Conservation (phyloP, 257 asterid species). For the Henckelia pumila region DNA sequence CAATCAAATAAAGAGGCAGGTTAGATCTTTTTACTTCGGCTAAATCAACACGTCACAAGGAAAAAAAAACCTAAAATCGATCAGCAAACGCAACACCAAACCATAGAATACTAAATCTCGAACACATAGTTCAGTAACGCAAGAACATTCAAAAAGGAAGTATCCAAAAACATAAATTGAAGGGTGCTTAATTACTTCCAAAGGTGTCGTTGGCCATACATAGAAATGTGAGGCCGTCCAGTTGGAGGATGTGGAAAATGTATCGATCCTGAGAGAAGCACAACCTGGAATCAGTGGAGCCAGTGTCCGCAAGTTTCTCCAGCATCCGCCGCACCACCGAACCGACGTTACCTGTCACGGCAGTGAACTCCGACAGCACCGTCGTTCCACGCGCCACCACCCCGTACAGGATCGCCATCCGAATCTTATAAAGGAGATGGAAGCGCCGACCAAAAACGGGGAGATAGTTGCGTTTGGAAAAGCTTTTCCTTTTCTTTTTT, state of each 20-base stretch:
- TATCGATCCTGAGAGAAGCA: slow-evolving; percentile 98
- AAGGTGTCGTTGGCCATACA: slow-evolving; percentile 99
- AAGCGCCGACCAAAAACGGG: too few relatives aligned
- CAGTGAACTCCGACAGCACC: slow-evolving; percentile 95
- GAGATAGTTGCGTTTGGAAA: too few relatives aligned
- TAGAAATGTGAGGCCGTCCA: slow-evolving; percentile 84
- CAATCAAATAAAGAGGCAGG: too few relatives aligned
- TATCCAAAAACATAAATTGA: background rate
- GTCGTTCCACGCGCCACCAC: slow-evolving; percentile 94
- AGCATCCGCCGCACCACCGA: slow-evolving; percentile 86
- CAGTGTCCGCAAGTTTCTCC: slow-evolving; percentile 67
- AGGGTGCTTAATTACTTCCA: slow-evolving; percentile 65
- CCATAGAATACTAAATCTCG: slow-evolving; percentile 18
- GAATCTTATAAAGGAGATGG: too few relatives aligned
- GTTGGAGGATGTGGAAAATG: slow-evolving; percentile 85
- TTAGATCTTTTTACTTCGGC: too few relatives aligned
- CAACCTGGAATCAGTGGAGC: slow-evolving; percentile 71
- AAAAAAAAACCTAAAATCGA: background rate
- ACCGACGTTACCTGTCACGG: slow-evolving; percentile 91
- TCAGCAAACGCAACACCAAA: slow-evolving; percentile 9
- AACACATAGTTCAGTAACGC: background rate
- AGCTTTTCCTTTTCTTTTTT: too few relatives aligned
- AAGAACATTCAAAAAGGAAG: background rate
- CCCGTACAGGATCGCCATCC: slow-evolving; percentile 89
- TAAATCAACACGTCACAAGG: too few relatives aligned